Percentiles rank a stretch among this genome's conserved stretches.
Evolutionary conservation across 2,329 filamentous ascomycete genomes (phyloP).

Genomic region (Alternaria burnsii): DNA sequence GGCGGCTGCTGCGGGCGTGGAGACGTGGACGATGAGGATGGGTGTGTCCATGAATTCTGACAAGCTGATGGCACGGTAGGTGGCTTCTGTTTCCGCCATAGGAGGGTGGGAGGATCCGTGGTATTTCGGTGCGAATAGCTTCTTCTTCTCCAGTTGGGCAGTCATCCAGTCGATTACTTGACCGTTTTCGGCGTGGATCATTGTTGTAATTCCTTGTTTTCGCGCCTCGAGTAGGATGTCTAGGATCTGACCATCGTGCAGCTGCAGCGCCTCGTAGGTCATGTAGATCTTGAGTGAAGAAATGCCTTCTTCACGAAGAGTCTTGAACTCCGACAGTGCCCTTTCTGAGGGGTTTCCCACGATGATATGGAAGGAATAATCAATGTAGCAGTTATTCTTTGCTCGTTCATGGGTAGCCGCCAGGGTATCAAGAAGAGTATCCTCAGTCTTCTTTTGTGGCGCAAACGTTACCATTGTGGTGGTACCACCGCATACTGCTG

Average conservation of each 20-base stretch:
- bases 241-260: constrained; percentile 51
- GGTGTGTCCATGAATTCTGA: constrained; percentile 61
- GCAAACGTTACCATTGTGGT: constrained; percentile 61
- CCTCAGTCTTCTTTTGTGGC: constrained; percentile 56
- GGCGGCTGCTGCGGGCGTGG: constrained; percentile 56
- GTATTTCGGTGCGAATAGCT: constrained; percentile 61
- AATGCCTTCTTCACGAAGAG: constrained; percentile 49
- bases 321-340: constrained; percentile 48
- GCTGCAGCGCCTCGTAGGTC: constrained; percentile 52
- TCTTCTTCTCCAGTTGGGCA: constrained; percentile 59
- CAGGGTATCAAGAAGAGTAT: constrained; percentile 56
- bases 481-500: constrained; percentile 59
- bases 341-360: constrained; percentile 49
- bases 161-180: constrained; percentile 65
- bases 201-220: constrained; percentile 61
- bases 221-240: constrained; percentile 51
- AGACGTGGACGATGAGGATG: constrained; percentile 64
- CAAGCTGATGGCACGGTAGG: constrained; percentile 62
- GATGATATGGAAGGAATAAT: constrained; percentile 57
- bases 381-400: constrained; percentile 56
- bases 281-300: constrained; percentile 56
- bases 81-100: constrained; percentile 62
- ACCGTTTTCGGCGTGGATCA: constrained; percentile 65
- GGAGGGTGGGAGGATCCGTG: constrained; percentile 61
- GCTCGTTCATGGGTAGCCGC: constrained; percentile 56